Evolutionary conservation across 768 basidiomycete genomes (phyloP), one percentile per base, ranked within the genome.

Genomic region (Kwoniella shandongensis): DNA sequence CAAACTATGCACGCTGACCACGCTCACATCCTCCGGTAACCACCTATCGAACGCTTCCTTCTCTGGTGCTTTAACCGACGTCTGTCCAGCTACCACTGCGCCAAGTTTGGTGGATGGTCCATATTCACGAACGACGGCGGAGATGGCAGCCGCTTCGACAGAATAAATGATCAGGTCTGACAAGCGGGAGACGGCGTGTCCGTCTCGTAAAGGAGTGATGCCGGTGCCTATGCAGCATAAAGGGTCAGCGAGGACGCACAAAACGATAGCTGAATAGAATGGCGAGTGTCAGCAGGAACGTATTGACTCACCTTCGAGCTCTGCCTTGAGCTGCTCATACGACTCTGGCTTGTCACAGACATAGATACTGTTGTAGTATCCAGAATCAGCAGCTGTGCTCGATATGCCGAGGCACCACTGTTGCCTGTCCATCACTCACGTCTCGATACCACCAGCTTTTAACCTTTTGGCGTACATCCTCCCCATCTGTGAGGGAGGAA

Each of bases 41-140:
- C 89, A 81, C 30, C 83, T 83, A 65, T 99, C 96, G 69, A 76
- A 98, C 0, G 96, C 93, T 1, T 76, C 82, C 62, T 83, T 85
- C 74, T 99, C 96, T 0, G 96, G 96, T 0, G 91, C 89, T 74
- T 99, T 99, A 41, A 97, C 93, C 1, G 90, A 93, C 0, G 94
- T 99, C 75, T 99, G 94, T 0, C 94, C 96, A 0, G 91, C 85
- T 25, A 99, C 93, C 41, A 94, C 84, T 1, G 96, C 91, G 17
- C 89, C 83, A 22, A 92, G 76, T 78, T 96, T 98, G 0, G 94
- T 97, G 12, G 92, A 93, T 91, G 92, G 90, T 7, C 94, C 94
- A 69, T 85, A 98, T 66, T 89, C 81, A 11, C 81, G 81, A 7
- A 97, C 93, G n/a, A 94, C 90, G 1, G 79, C 75, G 30, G 84